Percentiles rank a stretch among this genome's conserved stretches.
phyloP scores from a whole-genome alignment of 2,329 filamentous ascomycete genomes.

The Pleomassaria siparia region DNA sequence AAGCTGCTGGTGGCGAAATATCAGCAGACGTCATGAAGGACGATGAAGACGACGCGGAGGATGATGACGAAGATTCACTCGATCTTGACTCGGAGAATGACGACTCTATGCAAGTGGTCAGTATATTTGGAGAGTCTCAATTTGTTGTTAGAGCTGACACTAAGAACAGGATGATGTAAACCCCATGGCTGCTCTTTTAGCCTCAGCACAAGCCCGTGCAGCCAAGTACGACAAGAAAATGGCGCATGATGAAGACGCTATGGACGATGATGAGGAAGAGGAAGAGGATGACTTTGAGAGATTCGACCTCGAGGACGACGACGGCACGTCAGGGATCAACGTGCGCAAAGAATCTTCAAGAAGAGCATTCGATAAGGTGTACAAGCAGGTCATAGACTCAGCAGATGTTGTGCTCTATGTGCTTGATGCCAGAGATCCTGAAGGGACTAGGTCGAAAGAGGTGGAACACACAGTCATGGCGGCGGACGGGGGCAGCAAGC shows the following conservation, averaged over 20 bases:
- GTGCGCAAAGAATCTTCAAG: slow-evolving; percentile 65
- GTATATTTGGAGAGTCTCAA: slow-evolving; percentile 4
- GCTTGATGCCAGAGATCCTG: slow-evolving; percentile 86
- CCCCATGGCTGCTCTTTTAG: slow-evolving; percentile 88
- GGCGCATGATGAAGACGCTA: slow-evolving; percentile 60
- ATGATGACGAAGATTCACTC: slow-evolving; percentile 53
- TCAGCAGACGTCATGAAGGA: slow-evolving; percentile 39
- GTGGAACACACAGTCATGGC: slow-evolving; percentile 91
- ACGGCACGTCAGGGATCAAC: slow-evolving; percentile 22
- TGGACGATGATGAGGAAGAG: slow-evolving; percentile 58
- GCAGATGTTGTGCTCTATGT: slow-evolving; percentile 93
- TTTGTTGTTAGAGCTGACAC: slow-evolving; percentile 9
- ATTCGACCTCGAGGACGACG: slow-evolving; percentile 51
- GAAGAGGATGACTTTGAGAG: slow-evolving; percentile 56
- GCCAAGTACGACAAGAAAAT: slow-evolving; percentile 70
- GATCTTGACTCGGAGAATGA: slow-evolving; percentile 56
- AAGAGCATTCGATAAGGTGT: slow-evolving; percentile 91
- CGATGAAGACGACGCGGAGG: slow-evolving; percentile 53
- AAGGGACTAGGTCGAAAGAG: slow-evolving; percentile 86
- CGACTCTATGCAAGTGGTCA: slow-evolving; percentile 57
- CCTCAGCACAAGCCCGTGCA: slow-evolving; percentile 78
- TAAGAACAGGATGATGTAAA: slow-evolving; percentile 64
- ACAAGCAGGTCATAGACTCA: slow-evolving; percentile 87
- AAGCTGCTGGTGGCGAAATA: slow-evolving; percentile 41
- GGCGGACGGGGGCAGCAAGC: slow-evolving; percentile 79